Percentiles rank a stretch among this genome's conserved stretches.
These are phyloP conservation scores for Aspergillus phoenicis DNA, from an alignment of 2,329 filamentous ascomycete genomes.

Conservation along the genomic window DNA sequence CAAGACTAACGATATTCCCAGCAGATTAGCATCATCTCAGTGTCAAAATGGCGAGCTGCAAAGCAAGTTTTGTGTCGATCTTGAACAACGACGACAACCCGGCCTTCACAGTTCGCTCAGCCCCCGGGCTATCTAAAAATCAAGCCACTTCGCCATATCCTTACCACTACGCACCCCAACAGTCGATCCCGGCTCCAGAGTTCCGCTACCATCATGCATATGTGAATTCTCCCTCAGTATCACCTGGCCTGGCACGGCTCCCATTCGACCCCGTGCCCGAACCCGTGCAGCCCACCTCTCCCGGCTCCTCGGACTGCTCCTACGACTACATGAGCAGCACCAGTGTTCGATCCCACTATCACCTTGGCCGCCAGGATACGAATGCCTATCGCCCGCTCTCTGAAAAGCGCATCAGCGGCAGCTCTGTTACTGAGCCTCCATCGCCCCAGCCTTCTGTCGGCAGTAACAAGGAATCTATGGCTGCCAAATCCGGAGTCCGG, in stretches of 20 bases:
- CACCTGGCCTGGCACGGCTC: slow-evolving; percentile 29
- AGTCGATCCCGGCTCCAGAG: slow-evolving; percentile 21
- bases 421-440: slow-evolving; percentile 29
- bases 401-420: slow-evolving; percentile 28
- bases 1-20: background rate
- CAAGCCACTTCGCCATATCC: slow-evolving; percentile 28
- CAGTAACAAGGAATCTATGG: slow-evolving; percentile 26
- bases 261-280: slow-evolving; percentile 31
- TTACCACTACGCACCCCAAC: slow-evolving; percentile 23
- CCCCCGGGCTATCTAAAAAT: slow-evolving; percentile 25
- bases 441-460: slow-evolving; percentile 31
- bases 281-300: slow-evolving; percentile 31
- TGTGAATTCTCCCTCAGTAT: slow-evolving; percentile 30
- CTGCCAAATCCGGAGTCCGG: slow-evolving; percentile 32
- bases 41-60: slow-evolving; percentile 35
- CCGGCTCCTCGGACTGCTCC: slow-evolving; percentile 38
- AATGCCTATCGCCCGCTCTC: slow-evolving; percentile 27
- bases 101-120: slow-evolving; percentile 47
- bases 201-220: slow-evolving; percentile 25
- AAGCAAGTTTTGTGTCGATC: slow-evolving; percentile 46
- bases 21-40: background rate
- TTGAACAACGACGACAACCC: slow-evolving; percentile 52
- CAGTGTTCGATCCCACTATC: slow-evolving; percentile 28
- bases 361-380: slow-evolving; percentile 31
- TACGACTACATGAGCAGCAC: slow-evolving; percentile 34